Percentiles rank a stretch among this genome's conserved stretches.
Evolutionary conservation across 495 filamentous ascomycete species (phyloP).

Genomic region (Cryomyces antarcticus): DNA sequence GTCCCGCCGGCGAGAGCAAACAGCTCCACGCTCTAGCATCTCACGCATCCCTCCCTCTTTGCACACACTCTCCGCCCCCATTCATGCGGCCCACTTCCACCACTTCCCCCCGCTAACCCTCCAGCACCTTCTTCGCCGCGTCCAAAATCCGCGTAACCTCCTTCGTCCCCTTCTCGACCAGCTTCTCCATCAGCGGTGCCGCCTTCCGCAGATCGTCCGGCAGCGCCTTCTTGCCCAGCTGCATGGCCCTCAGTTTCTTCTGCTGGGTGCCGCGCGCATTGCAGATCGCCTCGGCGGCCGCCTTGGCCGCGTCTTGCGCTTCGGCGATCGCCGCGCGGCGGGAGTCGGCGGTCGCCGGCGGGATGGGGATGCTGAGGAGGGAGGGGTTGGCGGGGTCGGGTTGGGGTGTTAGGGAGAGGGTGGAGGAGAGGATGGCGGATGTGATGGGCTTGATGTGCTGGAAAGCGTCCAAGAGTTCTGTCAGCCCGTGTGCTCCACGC

Average conservation of each 20-base stretch:
- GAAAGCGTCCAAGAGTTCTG: background rate
- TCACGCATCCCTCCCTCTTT: too few relatives aligned
- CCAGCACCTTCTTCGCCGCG: slow-evolving; percentile 36
- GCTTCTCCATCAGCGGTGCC: slow-evolving; percentile 40
- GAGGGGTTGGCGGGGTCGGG: slow-evolving; percentile 43
- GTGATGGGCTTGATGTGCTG: slow-evolving; percentile 50
- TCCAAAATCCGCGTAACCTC: slow-evolving; percentile 53
- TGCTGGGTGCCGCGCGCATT: slow-evolving; percentile 36
- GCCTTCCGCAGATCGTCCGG: slow-evolving; percentile 50
- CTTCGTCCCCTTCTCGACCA: slow-evolving; percentile 45
- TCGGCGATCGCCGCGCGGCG: slow-evolving; percentile 29
- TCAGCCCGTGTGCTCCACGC: background rate
- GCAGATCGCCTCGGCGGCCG: slow-evolving; percentile 30
- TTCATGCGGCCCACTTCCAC: too few relatives aligned
- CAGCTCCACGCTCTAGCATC: too few relatives aligned
- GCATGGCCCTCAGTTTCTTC: slow-evolving; percentile 42
- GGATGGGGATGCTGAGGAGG: slow-evolving; percentile 55
- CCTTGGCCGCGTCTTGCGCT: slow-evolving; percentile 41
- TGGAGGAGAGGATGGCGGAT: slow-evolving; percentile 45
- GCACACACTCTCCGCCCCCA: too few relatives aligned
- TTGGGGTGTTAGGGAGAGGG: slow-evolving; percentile 55
- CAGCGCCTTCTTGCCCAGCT: slow-evolving; percentile 31
- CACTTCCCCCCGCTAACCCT: slow-evolving; percentile 6
- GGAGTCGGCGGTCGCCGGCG: slow-evolving; percentile 43
- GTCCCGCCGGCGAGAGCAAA: too few relatives aligned